Percentiles rank a stretch among this genome's conserved stretches.
phyloP scores from a whole-genome alignment of 2,329 filamentous ascomycete genomes.

The Aspergillus udagawae region DNA sequence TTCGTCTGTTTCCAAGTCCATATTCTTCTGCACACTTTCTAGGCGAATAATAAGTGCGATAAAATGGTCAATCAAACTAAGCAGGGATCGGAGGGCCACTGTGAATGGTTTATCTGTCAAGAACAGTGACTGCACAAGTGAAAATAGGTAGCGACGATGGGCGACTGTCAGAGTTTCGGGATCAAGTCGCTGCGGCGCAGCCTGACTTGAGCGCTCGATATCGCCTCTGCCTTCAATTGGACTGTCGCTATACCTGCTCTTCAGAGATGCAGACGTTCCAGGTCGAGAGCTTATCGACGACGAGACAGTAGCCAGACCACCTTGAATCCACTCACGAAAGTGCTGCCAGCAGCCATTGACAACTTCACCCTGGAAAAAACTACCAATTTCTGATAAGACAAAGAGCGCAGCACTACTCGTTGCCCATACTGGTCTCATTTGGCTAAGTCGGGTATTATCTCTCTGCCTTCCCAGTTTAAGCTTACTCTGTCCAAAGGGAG shows the following conservation, averaged over 20 bases:
- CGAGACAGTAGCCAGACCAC: constrained; percentile 29
- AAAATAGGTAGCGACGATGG: constrained; percentile 70
- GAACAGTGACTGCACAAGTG: constrained; percentile 51
- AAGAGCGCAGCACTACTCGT: constrained; percentile 84
- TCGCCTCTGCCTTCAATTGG: constrained; percentile 10
- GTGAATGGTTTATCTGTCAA: constrained; percentile 41
- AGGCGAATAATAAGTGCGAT: constrained; percentile 72
- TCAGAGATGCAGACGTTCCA: constrained; percentile 33
- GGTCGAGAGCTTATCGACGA: constrained; percentile 34
- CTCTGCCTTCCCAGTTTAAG: constrained; percentile 61
- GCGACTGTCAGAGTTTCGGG: constrained; percentile 79
- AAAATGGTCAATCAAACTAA: constrained; percentile 68
- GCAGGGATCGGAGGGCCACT: constrained; percentile 33
- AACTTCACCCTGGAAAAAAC: constrained; percentile 86
- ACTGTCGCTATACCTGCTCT: constrained; percentile 10
- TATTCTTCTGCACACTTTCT: constrained; percentile 68
- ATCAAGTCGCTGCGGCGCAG: constrained; percentile 56
- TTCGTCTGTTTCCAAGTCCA: constrained; percentile 78
- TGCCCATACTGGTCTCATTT: constrained; percentile 83
- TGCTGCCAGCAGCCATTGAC: constrained; percentile 76
- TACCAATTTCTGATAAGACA: constrained; percentile 80
- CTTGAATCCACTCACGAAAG: constrained; percentile 70
- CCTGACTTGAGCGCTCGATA: constrained; percentile 7
- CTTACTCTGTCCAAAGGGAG: constrained; percentile 56
- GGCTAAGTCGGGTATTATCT: constrained; percentile 58